phyloP scores from a whole-genome alignment of 768 basidiomycete species.

The Melanogaster broomeanus region DNA sequence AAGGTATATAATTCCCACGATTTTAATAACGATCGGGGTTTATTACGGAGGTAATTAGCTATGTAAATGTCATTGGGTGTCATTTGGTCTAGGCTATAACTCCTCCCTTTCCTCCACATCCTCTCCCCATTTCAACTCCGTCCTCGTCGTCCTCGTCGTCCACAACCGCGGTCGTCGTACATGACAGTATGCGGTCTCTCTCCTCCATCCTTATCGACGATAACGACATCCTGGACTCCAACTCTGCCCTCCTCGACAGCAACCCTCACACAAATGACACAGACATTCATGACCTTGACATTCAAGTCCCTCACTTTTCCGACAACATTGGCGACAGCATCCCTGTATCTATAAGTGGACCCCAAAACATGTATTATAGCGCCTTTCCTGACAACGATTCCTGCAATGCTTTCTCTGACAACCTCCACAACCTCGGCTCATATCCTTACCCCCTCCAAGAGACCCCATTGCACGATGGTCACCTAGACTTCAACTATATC shows the following conservation, averaged over 20 bases:
- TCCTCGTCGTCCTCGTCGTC: constrained; percentile 3
- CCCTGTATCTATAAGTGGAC: constrained; percentile 35
- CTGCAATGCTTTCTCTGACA: constrained; percentile 20
- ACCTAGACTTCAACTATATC: constrained; percentile 29
- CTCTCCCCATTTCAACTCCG: not conserved
- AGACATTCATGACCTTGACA: constrained; percentile 34
- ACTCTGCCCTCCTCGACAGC: constrained; percentile 9
- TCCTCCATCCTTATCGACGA: constrained; percentile 12
- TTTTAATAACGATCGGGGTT: constrained; percentile 30
- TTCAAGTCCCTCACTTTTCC: constrained; percentile 27
- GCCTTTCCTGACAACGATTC: constrained; percentile 21
- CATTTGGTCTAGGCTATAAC: constrained; percentile 5
- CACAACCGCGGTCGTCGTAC: constrained; percentile 19
- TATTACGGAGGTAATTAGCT: constrained; percentile 32
- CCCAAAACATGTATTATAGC: constrained; percentile 33
- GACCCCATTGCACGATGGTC: constrained; percentile 19
- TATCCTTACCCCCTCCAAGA: constrained; percentile 30
- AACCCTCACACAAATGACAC: constrained; percentile 28
- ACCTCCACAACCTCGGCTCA: constrained; percentile 16
- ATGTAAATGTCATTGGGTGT: not conserved
- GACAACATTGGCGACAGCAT: constrained; percentile 16
- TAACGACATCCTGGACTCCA: constrained; percentile 20
- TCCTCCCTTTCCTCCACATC: constrained; percentile 16
- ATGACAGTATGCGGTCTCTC: constrained; percentile 6
- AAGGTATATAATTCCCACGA: constrained; percentile 26